Evolutionary conservation across 2,329 filamentous ascomycete species (phyloP), one percentile per base, ranked within the genome.

Genomic region (Fusarium clavum): DNA sequence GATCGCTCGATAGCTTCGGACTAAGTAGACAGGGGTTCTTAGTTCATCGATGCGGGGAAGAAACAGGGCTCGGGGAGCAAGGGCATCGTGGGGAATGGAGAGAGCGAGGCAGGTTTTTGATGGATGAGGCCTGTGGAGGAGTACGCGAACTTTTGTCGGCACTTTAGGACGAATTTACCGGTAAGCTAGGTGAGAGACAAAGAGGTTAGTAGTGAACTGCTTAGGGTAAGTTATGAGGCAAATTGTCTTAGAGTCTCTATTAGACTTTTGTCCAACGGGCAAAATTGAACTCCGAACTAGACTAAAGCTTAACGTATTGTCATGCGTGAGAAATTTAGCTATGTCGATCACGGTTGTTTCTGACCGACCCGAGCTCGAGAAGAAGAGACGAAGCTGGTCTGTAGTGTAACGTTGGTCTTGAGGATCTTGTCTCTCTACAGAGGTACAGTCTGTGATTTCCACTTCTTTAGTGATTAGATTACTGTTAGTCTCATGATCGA

Each of bases 11-110:
- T 64, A 62, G 24, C 46, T 34, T 47, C 30, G 40, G 62, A 47
- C 45, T 38, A 40, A 38, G 34, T 18, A 12, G 34, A 51, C 44
- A 51, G 59, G 64, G 58, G 48, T 57, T 45, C 22, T 47, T 55
- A 14, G n/a, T 14, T n/a, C 30, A 18, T 11, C 43, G 51, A 64
- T 70, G 67, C 67, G 71, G 64, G 68, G 68, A 64, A 71, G 67
- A 56, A 52, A 47, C 25, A 30, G 32, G 44, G 16, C 32, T 47
- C 14, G 41, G 38, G 55, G 65, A 43, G 32, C 55, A 61, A 47
- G 61, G 70, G 54, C 62, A 59, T 61, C 58, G 67, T 61, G 66
- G 67, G 45, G 64, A 65, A 57, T 45, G 24, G 24, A 24, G 24
- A 24, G 24, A 24, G 24, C 5, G 43, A 30, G 22, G n/a, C 29